Percentiles rank a stretch among this genome's conserved stretches.
phyloP scores from a whole-genome alignment of 2,329 filamentous ascomycete genomes.

The Penicillium sp. region DNA sequence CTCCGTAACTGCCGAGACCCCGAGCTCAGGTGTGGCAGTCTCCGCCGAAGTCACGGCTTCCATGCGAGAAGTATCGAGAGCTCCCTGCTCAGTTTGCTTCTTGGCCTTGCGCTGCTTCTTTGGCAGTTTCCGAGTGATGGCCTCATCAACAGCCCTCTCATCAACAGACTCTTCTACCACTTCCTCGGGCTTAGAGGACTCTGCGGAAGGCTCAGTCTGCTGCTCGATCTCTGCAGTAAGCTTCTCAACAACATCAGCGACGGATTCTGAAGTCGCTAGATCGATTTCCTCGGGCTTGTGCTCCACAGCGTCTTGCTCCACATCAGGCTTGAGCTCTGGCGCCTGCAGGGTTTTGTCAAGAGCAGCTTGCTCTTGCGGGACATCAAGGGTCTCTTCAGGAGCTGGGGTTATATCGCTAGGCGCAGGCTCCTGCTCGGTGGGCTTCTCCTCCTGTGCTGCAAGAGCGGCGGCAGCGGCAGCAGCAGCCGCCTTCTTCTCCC shows the following conservation, averaged over 20 bases:
- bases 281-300: neutral
- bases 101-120: conserved; percentile 43
- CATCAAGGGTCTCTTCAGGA: neutral
- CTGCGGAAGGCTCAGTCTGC: neutral
- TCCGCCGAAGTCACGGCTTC: conserved; percentile 1
- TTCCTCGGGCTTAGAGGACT: conserved; percentile 3
- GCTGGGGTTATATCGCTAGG: neutral
- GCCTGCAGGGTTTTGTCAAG: neutral
- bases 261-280: neutral
- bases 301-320: neutral
- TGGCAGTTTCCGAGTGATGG: conserved; percentile 30
- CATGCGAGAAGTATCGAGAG: conserved; percentile 3
- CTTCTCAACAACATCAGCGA: neutral
- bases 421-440: conserved; percentile 3
- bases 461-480: conserved; percentile 13
- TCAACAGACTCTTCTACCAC: conserved; percentile 14
- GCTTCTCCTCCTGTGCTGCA: conserved; percentile 10
- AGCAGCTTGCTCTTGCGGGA: neutral
- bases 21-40: neutral
- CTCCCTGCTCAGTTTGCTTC: conserved; percentile 26
- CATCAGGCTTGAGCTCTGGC: neutral
- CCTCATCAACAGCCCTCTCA: neutral
- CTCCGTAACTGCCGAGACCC: neutral
- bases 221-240: neutral
- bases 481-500: conserved; percentile 29